Evolutionary conservation across 1,284 basidiomycete species (phyloP).

Genomic region (Singerocomus rubriflavus): DNA sequence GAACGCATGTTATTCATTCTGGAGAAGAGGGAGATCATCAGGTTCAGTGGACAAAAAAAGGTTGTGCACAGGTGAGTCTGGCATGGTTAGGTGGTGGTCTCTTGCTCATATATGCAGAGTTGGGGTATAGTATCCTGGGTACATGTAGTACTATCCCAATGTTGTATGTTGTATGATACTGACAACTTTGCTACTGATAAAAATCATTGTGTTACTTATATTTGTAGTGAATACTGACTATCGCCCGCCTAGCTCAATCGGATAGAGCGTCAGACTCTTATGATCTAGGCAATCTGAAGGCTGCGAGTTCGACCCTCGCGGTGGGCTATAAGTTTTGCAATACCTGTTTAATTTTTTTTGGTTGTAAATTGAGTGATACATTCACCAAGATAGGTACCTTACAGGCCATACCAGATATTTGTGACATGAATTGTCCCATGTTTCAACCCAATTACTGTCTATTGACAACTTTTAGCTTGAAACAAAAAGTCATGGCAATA

Average conservation of each 20-base stretch:
- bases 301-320: conserved; percentile 91
- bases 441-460: too few relatives aligned
- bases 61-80: conserved; percentile 42
- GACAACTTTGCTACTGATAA: too few relatives aligned
- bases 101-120: conserved; percentile 22
- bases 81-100: neutral
- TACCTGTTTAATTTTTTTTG: neutral
- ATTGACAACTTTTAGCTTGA: too few relatives aligned
- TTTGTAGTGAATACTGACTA: neutral
- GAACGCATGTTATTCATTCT: conserved; percentile 90
- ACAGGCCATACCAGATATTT: too few relatives aligned
- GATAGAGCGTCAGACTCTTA: conserved; percentile 81
- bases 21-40: conserved; percentile 93
- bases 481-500: too few relatives aligned
- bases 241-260: conserved; percentile 83
- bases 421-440: too few relatives aligned
- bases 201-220: too few relatives aligned
- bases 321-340: conserved; percentile 56
- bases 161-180: too few relatives aligned
- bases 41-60: conserved; percentile 66
- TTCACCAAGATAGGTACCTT: too few relatives aligned
- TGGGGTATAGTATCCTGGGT: conserved; percentile 22
- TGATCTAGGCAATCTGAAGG: conserved; percentile 63
- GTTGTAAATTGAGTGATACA: neutral
- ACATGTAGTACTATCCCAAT: neutral